Evolutionary conservation across 1,284 basidiomycete species (phyloP), one percentile per base, ranked within the genome.

Genomic region (Malassezia equina): DNA sequence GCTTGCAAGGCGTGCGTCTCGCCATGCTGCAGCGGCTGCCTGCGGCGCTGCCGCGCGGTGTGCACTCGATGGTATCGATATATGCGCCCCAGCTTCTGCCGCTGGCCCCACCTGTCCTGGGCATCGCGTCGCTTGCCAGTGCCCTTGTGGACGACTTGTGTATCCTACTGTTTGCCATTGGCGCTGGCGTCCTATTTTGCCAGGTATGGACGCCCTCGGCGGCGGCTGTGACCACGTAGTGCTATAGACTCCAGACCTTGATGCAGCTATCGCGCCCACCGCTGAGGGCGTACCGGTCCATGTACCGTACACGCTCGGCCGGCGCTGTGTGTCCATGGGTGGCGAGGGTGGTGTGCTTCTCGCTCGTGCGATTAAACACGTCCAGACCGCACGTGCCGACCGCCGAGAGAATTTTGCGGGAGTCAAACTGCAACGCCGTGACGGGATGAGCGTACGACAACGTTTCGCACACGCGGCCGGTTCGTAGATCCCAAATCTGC

Each of bases 341-440:
- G 41, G 81, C 75, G 50, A 99, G 77, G 32, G 85, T 81, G 9
- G 86, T 86, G 62, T 90, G 85, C 73, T 91, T 87, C 78, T 86
- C 83, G 58, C 86, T 90, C 13, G 90, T 96, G 29, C 93, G 85
- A 76, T 98, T 99, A 78, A 90, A 98, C 40, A 93, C 89, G 81
- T 91, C 90, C 63, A 91, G 79, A 6, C 86, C 88, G 65, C 91
- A 93, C 76, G 95, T 90, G 15, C 91, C 90, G 17, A 86, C 82
- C n/a, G 90, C 90, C 7, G 90, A 85, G 39, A 96, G 80, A 45
- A 98, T 85, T 77, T 96, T 96, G 47, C 94, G 81, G 36, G 84
- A 86, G 76, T 99, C 77, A 73, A 98, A 99, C 75, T 98, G 94
- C 40, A 99, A 78, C 19, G 83, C 83, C 1, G 90, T 94, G 34